Evolutionary conservation across 768 basidiomycete species (phyloP).

Genomic region (Phaffia australis): DNA sequence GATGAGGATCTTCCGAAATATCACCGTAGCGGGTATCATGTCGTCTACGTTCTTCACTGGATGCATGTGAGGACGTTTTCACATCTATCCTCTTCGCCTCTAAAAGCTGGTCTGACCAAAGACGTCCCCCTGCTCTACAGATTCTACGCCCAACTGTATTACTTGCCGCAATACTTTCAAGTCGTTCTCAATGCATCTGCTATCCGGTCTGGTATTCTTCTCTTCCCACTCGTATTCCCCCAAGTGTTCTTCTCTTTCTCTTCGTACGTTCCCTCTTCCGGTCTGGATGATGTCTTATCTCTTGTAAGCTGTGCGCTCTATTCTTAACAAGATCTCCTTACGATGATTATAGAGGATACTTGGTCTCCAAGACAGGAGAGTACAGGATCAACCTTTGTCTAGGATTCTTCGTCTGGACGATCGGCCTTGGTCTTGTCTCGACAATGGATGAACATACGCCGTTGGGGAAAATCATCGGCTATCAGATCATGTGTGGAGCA

Average conservation of each 20-base stretch:
- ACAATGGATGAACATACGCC: constrained; percentile 48
- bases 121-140: constrained; percentile 42
- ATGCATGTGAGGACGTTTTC: constrained; percentile 14
- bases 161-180: constrained; percentile 20
- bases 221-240: constrained; percentile 57
- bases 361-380: constrained; percentile 54
- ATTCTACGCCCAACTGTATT: constrained; percentile 49
- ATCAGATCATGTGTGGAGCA: constrained; percentile 50
- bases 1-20: constrained; percentile 57
- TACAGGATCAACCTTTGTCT: constrained; percentile 52
- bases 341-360: constrained; percentile 42
- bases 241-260: constrained; percentile 39
- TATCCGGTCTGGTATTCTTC: constrained; percentile 53
- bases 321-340: no score
- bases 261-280: constrained; percentile 30
- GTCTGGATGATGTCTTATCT: no score
- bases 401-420: constrained; percentile 58
- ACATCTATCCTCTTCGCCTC: constrained; percentile 27
- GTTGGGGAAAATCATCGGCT: constrained; percentile 49
- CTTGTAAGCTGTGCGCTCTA: background rate
- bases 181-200: constrained; percentile 58
- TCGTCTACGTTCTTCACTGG: constrained; percentile 58
- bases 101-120: constrained; percentile 41
- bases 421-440: constrained; percentile 61
- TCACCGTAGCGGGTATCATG: constrained; percentile 58